Evolutionary conservation across 1,139 yeast species (phyloP).

Genomic region (Hyphopichia fennica): DNA sequence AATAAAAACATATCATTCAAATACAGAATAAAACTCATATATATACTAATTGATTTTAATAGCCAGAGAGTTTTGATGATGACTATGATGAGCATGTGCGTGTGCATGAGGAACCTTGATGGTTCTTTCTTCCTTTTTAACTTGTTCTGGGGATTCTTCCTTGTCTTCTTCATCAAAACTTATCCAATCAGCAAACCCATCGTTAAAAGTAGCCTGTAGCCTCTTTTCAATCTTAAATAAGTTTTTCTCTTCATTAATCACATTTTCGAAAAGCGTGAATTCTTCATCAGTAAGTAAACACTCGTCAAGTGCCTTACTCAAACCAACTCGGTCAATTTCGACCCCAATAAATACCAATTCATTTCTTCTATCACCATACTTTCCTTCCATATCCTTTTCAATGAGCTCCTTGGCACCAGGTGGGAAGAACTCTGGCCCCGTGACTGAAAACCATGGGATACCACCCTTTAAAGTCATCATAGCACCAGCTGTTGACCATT

Average conservation of each 20-base stretch:
- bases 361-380: slow-evolving; percentile 43
- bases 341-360: slow-evolving; percentile 47
- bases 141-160: slow-evolving; percentile 1
- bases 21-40: neutral
- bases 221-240: slow-evolving; percentile 28
- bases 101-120: neutral
- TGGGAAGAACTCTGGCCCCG: slow-evolving; percentile 35
- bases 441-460: slow-evolving; percentile 44
- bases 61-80: neutral
- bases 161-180: slow-evolving; percentile 11
- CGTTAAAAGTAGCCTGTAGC: slow-evolving; percentile 30
- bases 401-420: slow-evolving; percentile 28
- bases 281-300: slow-evolving; percentile 41
- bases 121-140: neutral
- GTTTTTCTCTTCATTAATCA: slow-evolving; percentile 23
- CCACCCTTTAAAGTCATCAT: slow-evolving; percentile 45
- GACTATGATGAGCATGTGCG: neutral
- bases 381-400: slow-evolving; percentile 34
- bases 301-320: slow-evolving; percentile 27
- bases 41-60: neutral
- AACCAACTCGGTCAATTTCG: slow-evolving; percentile 22
- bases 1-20: neutral
- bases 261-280: slow-evolving; percentile 21
- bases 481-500: slow-evolving; percentile 48
- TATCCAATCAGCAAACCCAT: slow-evolving; percentile 33